phyloP scores from a whole-genome alignment of 352 stramenopile genomes.

The Thalassiosira mediterranea region DNA sequence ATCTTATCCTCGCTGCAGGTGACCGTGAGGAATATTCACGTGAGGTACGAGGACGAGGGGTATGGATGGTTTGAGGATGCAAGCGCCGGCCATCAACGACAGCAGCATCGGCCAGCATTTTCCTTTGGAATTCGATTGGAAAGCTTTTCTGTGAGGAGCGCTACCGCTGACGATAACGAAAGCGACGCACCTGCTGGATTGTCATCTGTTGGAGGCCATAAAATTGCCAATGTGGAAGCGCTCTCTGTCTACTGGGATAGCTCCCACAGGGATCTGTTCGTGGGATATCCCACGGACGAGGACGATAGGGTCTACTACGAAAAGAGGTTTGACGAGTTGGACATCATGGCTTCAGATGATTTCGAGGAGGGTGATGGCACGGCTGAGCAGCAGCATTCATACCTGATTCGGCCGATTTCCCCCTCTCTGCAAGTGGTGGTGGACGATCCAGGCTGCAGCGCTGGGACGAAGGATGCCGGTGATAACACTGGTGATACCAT shows the following conservation, averaged over 20 bases:
- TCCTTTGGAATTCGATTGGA: slow-evolving; percentile 68
- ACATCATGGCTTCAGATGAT: slow-evolving; percentile 24
- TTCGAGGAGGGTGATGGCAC: background rate
- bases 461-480: background rate
- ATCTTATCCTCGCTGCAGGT: slow-evolving; percentile 69
- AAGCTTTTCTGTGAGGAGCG: slow-evolving; percentile 62
- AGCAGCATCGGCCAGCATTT: slow-evolving; percentile 60
- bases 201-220: slow-evolving; percentile 15
- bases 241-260: slow-evolving; percentile 79
- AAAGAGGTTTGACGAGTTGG: slow-evolving; percentile 42
- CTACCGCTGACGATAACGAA: slow-evolving; percentile 2
- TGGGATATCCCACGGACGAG: slow-evolving; percentile 15
- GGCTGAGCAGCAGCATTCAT: slow-evolving; percentile 43
- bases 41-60: slow-evolving; percentile 80
- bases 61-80: slow-evolving; percentile 54
- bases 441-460: slow-evolving; percentile 7
- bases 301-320: slow-evolving; percentile 44
- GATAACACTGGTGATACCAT: slow-evolving; percentile 1
- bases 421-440: slow-evolving; percentile 49
- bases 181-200: background rate
- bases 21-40: slow-evolving; percentile 78
- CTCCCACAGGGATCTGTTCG: slow-evolving; percentile 31
- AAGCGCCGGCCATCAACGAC: background rate
- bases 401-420: slow-evolving; percentile 68
- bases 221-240: slow-evolving; percentile 57